Conservation (phyloP, 495 filamentous ascomycete species). For the Penicillium egyptiacum region DNA sequence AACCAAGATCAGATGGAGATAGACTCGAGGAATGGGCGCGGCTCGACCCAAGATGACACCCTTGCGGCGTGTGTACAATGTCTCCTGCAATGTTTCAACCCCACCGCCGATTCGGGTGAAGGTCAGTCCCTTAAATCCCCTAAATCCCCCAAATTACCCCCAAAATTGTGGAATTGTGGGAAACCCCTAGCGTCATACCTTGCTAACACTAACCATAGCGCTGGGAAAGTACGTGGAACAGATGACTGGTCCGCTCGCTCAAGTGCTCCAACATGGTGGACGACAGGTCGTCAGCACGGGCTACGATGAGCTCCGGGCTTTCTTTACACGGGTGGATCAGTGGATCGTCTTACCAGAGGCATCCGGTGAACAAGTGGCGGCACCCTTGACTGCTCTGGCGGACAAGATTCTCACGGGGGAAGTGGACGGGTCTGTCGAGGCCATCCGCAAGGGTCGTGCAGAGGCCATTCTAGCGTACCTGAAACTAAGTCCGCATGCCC, state of each 20-base stretch:
- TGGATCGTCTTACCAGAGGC: conserved; percentile 22
- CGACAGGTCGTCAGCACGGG: conserved; percentile 44
- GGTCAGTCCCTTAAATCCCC: conserved; percentile 33
- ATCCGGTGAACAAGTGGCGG: conserved; percentile 26
- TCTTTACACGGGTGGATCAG: conserved; percentile 39
- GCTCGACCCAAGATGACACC: conserved; percentile 39
- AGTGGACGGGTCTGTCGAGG: conserved; percentile 42
- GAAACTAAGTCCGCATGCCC: conserved; percentile 28
- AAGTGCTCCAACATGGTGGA: conserved; percentile 37
- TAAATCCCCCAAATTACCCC: conserved; percentile 4
- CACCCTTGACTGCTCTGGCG: conserved; percentile 32
- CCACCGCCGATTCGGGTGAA: conserved; percentile 27
- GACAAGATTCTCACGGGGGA: conserved; percentile 33
- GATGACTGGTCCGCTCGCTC: conserved; percentile 33
- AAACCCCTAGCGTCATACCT: conserved; percentile 32
- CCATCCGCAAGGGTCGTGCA: conserved; percentile 43
- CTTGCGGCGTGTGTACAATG: conserved; percentile 50
- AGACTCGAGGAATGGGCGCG: conserved; percentile 47
- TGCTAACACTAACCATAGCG: conserved; percentile 34
- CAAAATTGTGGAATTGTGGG: conserved; percentile 10
- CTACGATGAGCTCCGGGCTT: conserved; percentile 43
- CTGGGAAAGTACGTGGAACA: conserved; percentile 35
- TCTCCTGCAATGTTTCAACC: conserved; percentile 47
- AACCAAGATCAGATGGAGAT: conserved; percentile 70
- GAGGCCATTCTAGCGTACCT: conserved; percentile 40